Base-by-base conservation (phyloP, 1,284 basidiomycete species). In the Apiotrichum laibachii region DNA sequence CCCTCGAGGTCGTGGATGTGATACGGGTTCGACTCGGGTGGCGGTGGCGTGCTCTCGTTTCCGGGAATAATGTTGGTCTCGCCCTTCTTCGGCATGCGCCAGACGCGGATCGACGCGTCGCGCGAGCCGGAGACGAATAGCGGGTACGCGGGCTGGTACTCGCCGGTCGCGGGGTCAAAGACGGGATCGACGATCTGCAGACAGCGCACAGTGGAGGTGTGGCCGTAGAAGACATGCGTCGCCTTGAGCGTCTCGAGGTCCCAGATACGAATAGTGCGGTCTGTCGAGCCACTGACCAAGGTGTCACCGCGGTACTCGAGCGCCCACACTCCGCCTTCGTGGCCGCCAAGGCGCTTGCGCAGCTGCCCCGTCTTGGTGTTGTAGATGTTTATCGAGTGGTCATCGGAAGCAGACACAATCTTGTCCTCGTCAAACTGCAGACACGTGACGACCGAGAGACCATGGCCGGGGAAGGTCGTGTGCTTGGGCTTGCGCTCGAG, bases 291-390 rank as follows among this genome's bases (percentile, higher is more conserved):
- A 62, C 88, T 92, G 62, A 97, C 93, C 13, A 97, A 85, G 1
- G 86, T 88, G 71, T 95, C 88, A 49, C 77, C 80, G 72, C 89
- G 86, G 66, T 81, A 82, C 66, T 82, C 77, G 21, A 97, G 81
- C 10, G 94, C 93, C 93, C 93, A 97, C 2, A 97, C 92, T 37
- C 94, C 93, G 45, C 93, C 93, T 70, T 93, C 89, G 72, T 97
- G 94, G 2, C 93, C 93, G 58, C 88, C 84, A 21, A 97, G 82
- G 1, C 86, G 85, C 54, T 84, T 85, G 7, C 88, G 77, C 26
- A 90, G 82, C 50, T 85, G 82, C 8, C 93, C 93, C 0, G 88
- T 90, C 26, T 82, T 76, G 18, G 91, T 91, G 31, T 87, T 88
- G 76, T 94, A 95, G 49, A 96, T 86, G 72, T 93, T 89, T 69